phyloP scores from a whole-genome alignment of 164 flowering plant genomes.

The Berberis vulgaris region DNA sequence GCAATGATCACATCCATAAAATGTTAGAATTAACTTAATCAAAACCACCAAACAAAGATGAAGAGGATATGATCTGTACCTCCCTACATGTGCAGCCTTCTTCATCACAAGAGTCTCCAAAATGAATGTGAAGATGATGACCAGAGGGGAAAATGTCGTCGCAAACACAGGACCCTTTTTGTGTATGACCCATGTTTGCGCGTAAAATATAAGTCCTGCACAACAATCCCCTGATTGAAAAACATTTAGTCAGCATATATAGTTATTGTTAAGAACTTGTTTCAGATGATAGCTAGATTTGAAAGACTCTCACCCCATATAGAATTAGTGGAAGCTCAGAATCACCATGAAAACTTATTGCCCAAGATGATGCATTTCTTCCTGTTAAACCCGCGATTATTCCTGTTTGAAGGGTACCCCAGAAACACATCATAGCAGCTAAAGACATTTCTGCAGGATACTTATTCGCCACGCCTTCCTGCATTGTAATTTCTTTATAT shows the following conservation, averaged over 20 bases:
- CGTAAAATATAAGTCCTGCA: conserved; percentile 10
- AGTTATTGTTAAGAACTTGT: no score
- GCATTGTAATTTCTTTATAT: neutral
- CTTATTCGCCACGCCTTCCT: conserved; percentile 6
- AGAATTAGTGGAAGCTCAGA: conserved; percentile 1
- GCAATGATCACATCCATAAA: no score
- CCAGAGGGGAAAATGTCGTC: conserved; percentile 16
- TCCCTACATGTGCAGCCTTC: conserved; percentile 6
- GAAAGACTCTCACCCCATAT: conserved; percentile 6
- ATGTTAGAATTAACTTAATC: no score
- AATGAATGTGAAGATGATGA: conserved; percentile 17
- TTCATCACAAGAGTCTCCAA: conserved; percentile 9
- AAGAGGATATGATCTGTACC: neutral
- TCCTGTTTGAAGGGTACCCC: conserved; percentile 4
- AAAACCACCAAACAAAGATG: no score
- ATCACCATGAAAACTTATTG: neutral
- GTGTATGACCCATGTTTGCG: conserved; percentile 16
- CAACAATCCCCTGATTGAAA: conserved; percentile 9
- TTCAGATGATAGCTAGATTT: neutral
- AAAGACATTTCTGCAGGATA: conserved; percentile 3
- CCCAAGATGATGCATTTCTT: conserved; percentile 2
- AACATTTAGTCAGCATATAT: no score
- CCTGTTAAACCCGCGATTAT: conserved; percentile 1
- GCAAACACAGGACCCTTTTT: conserved; percentile 18
- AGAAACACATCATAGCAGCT: conserved; percentile 4